Evolutionary conservation across 2,329 filamentous ascomycete genomes (phyloP).

Genomic region (Rosellinia necatrix): DNA sequence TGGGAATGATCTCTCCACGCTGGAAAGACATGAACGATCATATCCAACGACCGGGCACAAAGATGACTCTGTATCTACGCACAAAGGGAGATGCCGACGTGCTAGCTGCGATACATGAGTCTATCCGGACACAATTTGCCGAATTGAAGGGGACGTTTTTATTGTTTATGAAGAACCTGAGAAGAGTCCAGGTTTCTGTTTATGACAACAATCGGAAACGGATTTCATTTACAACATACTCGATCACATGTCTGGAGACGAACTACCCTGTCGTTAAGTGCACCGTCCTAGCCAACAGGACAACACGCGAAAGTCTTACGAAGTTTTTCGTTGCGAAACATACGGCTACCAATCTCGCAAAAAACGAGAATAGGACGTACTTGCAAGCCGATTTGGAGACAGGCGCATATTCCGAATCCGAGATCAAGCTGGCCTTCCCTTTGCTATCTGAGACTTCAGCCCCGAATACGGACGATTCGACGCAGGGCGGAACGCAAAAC

Average conservation of each 20-base stretch:
- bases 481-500: no score
- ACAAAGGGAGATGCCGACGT: conserved; percentile 30
- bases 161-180: conserved; percentile 49
- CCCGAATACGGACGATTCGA: no score
- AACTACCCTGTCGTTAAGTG: conserved; percentile 17
- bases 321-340: conserved; percentile 41
- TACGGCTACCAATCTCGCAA: conserved; percentile 36
- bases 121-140: conserved; percentile 42
- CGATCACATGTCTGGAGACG: conserved; percentile 6
- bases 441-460: no score
- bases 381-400: conserved; percentile 34
- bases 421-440: conserved; percentile 54
- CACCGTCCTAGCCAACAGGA: neutral
- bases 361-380: conserved; percentile 44
- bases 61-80: conserved; percentile 47
- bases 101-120: conserved; percentile 20
- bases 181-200: conserved; percentile 40
- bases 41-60: conserved; percentile 34
- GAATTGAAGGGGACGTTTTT: conserved; percentile 47
- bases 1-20: conserved; percentile 55
- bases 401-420: conserved; percentile 37
- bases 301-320: neutral
- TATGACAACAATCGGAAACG: conserved; percentile 30
- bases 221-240: conserved; percentile 22
- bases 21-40: conserved; percentile 43